Evolutionary conservation across 177 flowering plant genomes (phyloP).

Genomic region (Vitis hybrid): DNA sequence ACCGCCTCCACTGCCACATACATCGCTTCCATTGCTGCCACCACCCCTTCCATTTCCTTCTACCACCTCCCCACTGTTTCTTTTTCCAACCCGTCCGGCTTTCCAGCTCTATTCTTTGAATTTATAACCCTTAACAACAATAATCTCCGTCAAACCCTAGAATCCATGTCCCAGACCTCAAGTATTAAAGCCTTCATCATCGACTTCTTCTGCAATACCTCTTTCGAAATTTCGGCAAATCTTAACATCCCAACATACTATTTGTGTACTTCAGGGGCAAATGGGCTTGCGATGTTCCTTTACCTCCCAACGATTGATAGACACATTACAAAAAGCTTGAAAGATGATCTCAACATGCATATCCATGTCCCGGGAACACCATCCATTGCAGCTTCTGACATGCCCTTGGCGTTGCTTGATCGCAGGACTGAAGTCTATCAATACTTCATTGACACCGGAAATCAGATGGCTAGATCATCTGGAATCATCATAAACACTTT

Average conservation of each 20-base stretch:
- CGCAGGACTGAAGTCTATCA: not conserved
- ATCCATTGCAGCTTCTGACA: not conserved
- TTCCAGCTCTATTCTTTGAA: slow-evolving; percentile 12
- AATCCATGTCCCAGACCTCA: slow-evolving; percentile 19
- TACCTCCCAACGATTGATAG: not conserved
- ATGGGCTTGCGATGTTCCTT: slow-evolving; percentile 6
- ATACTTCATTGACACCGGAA: not conserved
- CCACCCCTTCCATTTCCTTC: slow-evolving; percentile 42
- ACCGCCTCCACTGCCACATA: slow-evolving; percentile 31
- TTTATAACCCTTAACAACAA: slow-evolving; percentile 24
- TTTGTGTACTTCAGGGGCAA: slow-evolving; percentile 26
- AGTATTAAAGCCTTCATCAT: slow-evolving; percentile 21
- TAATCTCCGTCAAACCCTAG: slow-evolving; percentile 22
- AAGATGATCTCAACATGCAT: not conserved
- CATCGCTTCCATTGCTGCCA: slow-evolving; percentile 19
- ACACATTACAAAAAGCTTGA: not conserved
- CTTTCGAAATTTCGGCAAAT: slow-evolving; percentile 6
- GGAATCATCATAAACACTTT: not conserved
- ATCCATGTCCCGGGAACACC: not conserved
- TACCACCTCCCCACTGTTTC: slow-evolving; percentile 30
- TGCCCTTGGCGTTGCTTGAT: not conserved
- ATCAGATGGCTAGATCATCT: not conserved
- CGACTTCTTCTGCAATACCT: slow-evolving; percentile 25
- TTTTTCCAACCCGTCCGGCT: slow-evolving; percentile 6
- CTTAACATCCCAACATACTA: slow-evolving; percentile 34